Base-by-base conservation (phyloP, 345 rosid genomes). In the Geranium brycei region DNA sequence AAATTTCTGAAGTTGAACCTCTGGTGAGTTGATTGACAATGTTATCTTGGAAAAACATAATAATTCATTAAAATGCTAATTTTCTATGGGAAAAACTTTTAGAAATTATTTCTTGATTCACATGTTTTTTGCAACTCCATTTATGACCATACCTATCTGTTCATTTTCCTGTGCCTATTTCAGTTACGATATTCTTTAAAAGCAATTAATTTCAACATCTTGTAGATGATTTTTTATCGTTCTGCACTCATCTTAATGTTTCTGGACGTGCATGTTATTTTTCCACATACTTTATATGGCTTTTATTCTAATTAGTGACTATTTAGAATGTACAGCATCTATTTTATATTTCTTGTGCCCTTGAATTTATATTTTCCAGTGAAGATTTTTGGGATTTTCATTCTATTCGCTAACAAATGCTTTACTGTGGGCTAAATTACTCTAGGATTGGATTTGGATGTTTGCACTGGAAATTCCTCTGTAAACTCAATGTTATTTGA, bases 1-100 rank as follows among this genome's bases (percentile, higher is more conserved):
- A 89, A 79, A 85, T 89, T 51, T 73, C 80, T 63, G 87, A 93
- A 86, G 86, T 85, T 60, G 89, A 89, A 80, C 96, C 99, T n/a
- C 64, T 85, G 87, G 99, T 87, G 76, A 87, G 96, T 75, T 61
- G 32, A 58, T 69, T 51, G 58, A 57, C 68, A 28, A 19, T 58
- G n/a, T 60, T 59, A 40, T 58, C 53, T 47, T 4, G 14, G 35
- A 66, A 56, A 19, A 4, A 15, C 59, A 16, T 59, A 19, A 18
- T 62, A 40, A n/a, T 40, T 62, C 31, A 30, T 17, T 5, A 38
- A 16, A 38, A 5, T 41, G 65, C 16, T 16, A 35, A 4, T 41
- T 30, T 55, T 62, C 65, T 62, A 8, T 41, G 57, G 10, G 13
- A 17, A 17, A 15, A 8, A 62, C 57, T 62, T 62, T 47, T 12